Evolutionary conservation across 177 flowering plant species (phyloP).

Genomic region (Vitis hybrid): DNA sequence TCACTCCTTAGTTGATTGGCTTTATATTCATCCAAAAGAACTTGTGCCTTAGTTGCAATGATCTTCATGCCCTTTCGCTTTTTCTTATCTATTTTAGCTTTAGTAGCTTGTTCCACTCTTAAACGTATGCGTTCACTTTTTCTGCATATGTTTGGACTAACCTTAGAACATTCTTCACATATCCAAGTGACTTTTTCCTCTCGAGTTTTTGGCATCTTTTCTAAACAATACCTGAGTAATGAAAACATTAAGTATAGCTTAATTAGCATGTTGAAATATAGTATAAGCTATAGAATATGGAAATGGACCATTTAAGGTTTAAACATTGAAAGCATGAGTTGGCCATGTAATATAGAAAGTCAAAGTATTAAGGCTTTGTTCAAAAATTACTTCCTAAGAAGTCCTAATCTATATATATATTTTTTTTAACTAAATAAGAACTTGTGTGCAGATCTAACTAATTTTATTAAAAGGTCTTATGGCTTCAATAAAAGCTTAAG

Average conservation of each 20-base stretch:
- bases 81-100: constrained; percentile 3
- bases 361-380: too few species aligned
- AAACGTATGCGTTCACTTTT: constrained; percentile 3
- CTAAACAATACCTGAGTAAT: constrained; percentile 7
- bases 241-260: background rate
- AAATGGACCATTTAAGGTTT: too few species aligned
- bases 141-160: background rate
- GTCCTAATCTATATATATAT: too few species aligned
- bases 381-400: too few species aligned
- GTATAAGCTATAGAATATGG: too few species aligned
- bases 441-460: too few species aligned
- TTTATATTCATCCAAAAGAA: background rate
- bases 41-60: background rate
- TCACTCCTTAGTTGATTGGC: background rate
- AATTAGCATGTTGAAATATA: background rate
- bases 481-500: too few species aligned
- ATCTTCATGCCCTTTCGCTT: background rate
- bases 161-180: constrained; percentile 2
- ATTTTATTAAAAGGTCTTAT: too few species aligned
- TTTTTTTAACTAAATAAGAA: too few species aligned
- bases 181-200: constrained; percentile 7
- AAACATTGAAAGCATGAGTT: too few species aligned
- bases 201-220: background rate
- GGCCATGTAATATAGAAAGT: too few species aligned
- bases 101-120: background rate